These are phyloP conservation scores for Oryza glaberrima DNA, from an alignment of 176 grass and related monocot genomes.

Conservation along the genomic window DNA sequence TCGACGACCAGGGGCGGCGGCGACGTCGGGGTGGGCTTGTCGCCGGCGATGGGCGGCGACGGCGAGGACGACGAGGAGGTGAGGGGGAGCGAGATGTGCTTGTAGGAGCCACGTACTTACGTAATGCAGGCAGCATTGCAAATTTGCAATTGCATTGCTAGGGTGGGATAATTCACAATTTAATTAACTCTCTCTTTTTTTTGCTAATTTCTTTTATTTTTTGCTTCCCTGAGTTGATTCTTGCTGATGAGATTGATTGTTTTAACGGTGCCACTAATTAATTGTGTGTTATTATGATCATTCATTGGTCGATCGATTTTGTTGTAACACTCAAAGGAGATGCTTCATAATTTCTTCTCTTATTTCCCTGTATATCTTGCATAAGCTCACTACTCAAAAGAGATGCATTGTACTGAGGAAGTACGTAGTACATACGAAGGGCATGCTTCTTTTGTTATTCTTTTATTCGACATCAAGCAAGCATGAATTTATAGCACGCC, in stretches of 20 bases:
- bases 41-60: slow-evolving; percentile 38
- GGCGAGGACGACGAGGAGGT: slow-evolving; percentile 66
- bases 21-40: slow-evolving; percentile 34
- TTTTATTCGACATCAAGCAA: background rate
- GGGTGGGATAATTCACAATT: slow-evolving; percentile 32
- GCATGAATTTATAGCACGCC: background rate
- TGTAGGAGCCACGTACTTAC: slow-evolving; percentile 32
- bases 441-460: background rate
- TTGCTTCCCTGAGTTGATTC: slow-evolving; percentile 37
- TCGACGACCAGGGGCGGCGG: slow-evolving; percentile 58
- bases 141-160: background rate
- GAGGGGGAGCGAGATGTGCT: slow-evolving; percentile 58
- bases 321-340: slow-evolving; percentile 5
- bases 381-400: background rate
- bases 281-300: slow-evolving; percentile 7
- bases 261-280: slow-evolving; percentile 37
- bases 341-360: background rate
- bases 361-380: background rate
- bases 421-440: background rate
- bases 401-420: no score
- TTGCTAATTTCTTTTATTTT: slow-evolving; percentile 41
- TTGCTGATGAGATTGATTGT: slow-evolving; percentile 46
- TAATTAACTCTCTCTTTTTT: background rate
- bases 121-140: background rate
- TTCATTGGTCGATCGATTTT: background rate